Percentiles rank a stretch among this genome's conserved stretches.
Conservation (phyloP, 2,329 filamentous ascomycete genomes). For the Chlorencoelia australis region DNA sequence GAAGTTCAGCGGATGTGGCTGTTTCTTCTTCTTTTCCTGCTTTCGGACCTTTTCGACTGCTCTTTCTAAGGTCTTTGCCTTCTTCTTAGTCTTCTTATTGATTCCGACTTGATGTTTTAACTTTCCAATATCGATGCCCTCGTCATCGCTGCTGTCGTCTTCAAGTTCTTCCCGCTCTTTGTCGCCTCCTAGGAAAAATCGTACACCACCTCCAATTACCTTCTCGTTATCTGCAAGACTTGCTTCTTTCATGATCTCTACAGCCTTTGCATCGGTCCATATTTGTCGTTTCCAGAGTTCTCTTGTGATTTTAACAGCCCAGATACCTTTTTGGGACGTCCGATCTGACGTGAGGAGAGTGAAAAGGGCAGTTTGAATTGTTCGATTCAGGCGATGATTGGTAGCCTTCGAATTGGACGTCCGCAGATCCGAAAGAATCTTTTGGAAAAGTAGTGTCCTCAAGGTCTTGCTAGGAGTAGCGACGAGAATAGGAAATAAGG, state of each 20-base stretch:
- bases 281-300: slow-evolving; percentile 96
- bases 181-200: slow-evolving; percentile 93
- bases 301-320: slow-evolving; percentile 90
- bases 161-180: slow-evolving; percentile 90
- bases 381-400: slow-evolving; percentile 88
- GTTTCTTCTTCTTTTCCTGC: slow-evolving; percentile 77
- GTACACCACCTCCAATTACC: slow-evolving; percentile 74
- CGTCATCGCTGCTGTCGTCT: slow-evolving; percentile 80
- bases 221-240: slow-evolving; percentile 86
- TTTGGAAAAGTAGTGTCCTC: slow-evolving; percentile 72
- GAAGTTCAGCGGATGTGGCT: slow-evolving; percentile 86
- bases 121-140: slow-evolving; percentile 69
- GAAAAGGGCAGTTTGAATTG: slow-evolving; percentile 86
- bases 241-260: slow-evolving; percentile 98
- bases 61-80: slow-evolving; percentile 65
- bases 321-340: slow-evolving; percentile 75
- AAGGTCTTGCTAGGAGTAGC: slow-evolving; percentile 87
- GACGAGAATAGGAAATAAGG: slow-evolving; percentile 88
- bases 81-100: slow-evolving; percentile 95
- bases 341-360: slow-evolving; percentile 83
- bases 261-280: slow-evolving; percentile 88
- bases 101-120: slow-evolving; percentile 78
- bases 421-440: slow-evolving; percentile 84
- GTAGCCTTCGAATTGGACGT: slow-evolving; percentile 77
- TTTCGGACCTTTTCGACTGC: slow-evolving; percentile 75